Conservation (phyloP, 2,329 filamentous ascomycete species). For the Harringtonia lauricola region DNA sequence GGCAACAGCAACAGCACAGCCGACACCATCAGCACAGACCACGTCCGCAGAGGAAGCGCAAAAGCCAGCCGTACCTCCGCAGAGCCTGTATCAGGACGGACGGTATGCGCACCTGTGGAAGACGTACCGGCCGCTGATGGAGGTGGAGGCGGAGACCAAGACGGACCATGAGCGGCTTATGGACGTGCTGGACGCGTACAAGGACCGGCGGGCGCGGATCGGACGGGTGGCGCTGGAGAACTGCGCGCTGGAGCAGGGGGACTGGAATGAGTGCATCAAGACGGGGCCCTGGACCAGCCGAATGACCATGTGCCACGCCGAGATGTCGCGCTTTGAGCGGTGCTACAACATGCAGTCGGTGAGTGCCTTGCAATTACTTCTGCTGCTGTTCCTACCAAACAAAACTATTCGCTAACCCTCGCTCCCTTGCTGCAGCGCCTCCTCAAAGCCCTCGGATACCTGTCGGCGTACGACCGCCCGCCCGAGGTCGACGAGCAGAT, state of each 20-base stretch:
- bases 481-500: conserved; percentile 70
- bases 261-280: conserved; percentile 73
- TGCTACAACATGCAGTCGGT: conserved; percentile 86
- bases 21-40: conserved; percentile 7
- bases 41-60: neutral
- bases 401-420: too few relatives aligned
- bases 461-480: conserved; percentile 54
- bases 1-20: conserved; percentile 10
- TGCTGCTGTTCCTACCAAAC: neutral
- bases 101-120: conserved; percentile 82
- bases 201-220: conserved; percentile 68
- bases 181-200: conserved; percentile 73
- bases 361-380: conserved; percentile 15
- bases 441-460: conserved; percentile 80
- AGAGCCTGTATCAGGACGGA: conserved; percentile 48
- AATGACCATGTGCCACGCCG: conserved; percentile 69
- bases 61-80: conserved; percentile 27
- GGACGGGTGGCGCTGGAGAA: conserved; percentile 83
- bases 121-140: conserved; percentile 64
- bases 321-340: conserved; percentile 68
- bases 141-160: conserved; percentile 58
- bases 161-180: conserved; percentile 70
- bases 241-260: conserved; percentile 77
- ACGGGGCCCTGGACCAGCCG: conserved; percentile 55
- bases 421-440: conserved; percentile 55